These are phyloP conservation scores for Aspergillus latus DNA, from an alignment of 2,329 filamentous ascomycete species.

Conservation along the genomic window DNA sequence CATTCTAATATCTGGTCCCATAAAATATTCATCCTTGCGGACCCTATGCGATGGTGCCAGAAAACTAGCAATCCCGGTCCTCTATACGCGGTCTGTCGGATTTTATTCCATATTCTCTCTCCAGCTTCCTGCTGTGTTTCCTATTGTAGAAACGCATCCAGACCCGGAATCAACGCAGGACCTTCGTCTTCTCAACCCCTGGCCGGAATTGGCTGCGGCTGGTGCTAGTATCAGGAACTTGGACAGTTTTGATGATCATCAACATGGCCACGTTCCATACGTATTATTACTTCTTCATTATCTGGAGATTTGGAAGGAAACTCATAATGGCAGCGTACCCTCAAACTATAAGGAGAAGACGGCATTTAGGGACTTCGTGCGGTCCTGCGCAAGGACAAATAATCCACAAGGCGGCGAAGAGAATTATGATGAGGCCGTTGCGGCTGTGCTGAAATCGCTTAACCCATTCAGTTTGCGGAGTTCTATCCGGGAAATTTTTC, in stretches of 20 bases:
- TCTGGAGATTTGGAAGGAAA: slow-evolving; percentile 73
- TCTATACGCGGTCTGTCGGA: slow-evolving; percentile 84
- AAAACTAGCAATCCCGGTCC: slow-evolving; percentile 66
- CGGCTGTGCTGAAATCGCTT: slow-evolving; percentile 85
- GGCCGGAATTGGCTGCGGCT: slow-evolving; percentile 75
- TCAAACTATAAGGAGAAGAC: slow-evolving; percentile 80
- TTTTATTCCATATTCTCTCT: slow-evolving; percentile 91
- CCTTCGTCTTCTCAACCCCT: slow-evolving; percentile 78
- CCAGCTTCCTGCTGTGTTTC: slow-evolving; percentile 73
- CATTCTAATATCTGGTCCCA: slow-evolving; percentile 61
- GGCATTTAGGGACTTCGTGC: slow-evolving; percentile 72
- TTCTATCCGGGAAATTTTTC: slow-evolving; percentile 74
- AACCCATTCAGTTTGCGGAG: slow-evolving; percentile 66
- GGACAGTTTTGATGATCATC: slow-evolving; percentile 68
- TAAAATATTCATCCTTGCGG: slow-evolving; percentile 53
- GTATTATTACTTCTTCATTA: slow-evolving; percentile 79
- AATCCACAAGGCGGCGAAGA: slow-evolving; percentile 88
- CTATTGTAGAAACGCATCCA: slow-evolving; percentile 93
- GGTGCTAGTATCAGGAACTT: slow-evolving; percentile 65
- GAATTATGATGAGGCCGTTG: slow-evolving; percentile 91
- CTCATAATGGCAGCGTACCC: slow-evolving; percentile 68
- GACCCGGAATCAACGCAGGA: slow-evolving; percentile 83
- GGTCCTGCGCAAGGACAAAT: slow-evolving; percentile 64
- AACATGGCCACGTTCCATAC: slow-evolving; percentile 91
- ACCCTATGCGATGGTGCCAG: slow-evolving; percentile 52